These are phyloP conservation scores for Discostella pseudostelligera DNA, from an alignment of 108 stramenopile genomes.

Conservation along the genomic window DNA sequence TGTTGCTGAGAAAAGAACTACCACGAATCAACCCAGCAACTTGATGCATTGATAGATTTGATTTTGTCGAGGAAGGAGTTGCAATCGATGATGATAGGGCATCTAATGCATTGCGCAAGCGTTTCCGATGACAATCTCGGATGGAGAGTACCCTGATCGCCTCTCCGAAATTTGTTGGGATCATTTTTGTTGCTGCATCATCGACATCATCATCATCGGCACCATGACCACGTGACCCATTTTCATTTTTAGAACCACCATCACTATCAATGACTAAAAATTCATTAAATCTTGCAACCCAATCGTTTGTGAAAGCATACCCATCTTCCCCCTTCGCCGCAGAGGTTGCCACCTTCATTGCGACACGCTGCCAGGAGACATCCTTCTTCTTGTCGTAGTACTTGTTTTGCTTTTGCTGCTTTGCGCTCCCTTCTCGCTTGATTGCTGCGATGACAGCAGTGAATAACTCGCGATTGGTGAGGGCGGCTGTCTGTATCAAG, in stretches of 20 bases:
- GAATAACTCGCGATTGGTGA: constrained; percentile 39
- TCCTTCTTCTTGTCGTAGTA: constrained; percentile 3
- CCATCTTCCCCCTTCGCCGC: constrained; percentile 19
- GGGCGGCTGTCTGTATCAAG: constrained; percentile 24
- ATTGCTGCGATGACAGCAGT: constrained; percentile 27
- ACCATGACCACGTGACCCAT: not conserved
- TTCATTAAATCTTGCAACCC: constrained; percentile 13
- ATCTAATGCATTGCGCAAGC: constrained; percentile 16
- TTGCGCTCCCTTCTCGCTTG: constrained; percentile 4
- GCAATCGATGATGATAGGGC: not conserved
- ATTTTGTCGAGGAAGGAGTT: not conserved
- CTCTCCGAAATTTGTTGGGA: constrained; percentile 9
- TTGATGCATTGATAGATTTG: constrained; percentile 13
- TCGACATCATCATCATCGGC: not conserved
- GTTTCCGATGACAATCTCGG: constrained; percentile 15
- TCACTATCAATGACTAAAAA: not conserved
- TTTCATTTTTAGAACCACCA: no score
- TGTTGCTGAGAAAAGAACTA: constrained; percentile 4
- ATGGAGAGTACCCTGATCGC: constrained; percentile 2
- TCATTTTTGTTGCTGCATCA: not conserved
- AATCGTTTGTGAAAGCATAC: constrained; percentile 13
- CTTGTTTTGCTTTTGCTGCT: not conserved
- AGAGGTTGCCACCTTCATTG: constrained; percentile 12
- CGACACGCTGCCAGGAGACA: constrained; percentile 9
- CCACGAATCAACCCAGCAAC: constrained; percentile 28